phyloP scores from a whole-genome alignment of 2,329 filamentous ascomycete species.

The Falciphora oryzae region DNA sequence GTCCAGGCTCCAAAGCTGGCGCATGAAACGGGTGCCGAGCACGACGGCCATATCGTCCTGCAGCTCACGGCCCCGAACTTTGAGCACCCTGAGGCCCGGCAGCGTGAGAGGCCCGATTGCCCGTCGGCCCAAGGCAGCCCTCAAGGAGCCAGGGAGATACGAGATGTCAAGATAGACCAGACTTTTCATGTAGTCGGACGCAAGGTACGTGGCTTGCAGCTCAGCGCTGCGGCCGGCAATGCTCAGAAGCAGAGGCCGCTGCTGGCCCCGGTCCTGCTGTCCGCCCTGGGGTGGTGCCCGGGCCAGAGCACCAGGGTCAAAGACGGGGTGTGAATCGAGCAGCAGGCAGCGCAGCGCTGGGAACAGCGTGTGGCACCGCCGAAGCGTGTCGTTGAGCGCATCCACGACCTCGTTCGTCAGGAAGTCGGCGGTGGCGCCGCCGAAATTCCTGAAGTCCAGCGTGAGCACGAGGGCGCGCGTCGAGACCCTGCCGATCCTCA shows the following conservation, averaged over 20 bases:
- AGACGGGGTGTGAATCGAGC: slow-evolving; percentile 39
- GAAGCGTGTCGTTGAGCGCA: slow-evolving; percentile 35
- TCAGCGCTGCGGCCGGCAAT: slow-evolving; percentile 34
- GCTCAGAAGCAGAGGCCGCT: slow-evolving; percentile 37
- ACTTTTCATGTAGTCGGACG: slow-evolving; percentile 27
- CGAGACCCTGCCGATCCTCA: slow-evolving; percentile 32
- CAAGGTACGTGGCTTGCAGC: slow-evolving; percentile 36
- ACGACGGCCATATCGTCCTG: slow-evolving; percentile 31
- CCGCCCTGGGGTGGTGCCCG: slow-evolving; percentile 5
- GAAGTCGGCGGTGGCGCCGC: slow-evolving; percentile 33
- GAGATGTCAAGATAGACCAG: slow-evolving; percentile 51
- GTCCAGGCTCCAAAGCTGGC: slow-evolving; percentile 52
- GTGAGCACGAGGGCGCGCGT: slow-evolving; percentile 31
- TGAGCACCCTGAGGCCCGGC: slow-evolving; percentile 45
- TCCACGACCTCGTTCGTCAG: slow-evolving; percentile 31
- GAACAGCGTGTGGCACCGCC: slow-evolving; percentile 31
- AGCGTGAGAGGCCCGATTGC: slow-evolving; percentile 26
- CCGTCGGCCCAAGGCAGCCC: slow-evolving; percentile 25
- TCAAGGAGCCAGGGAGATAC: slow-evolving; percentile 38
- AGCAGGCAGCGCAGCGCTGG: slow-evolving; percentile 41
- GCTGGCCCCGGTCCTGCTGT: slow-evolving; percentile 4
- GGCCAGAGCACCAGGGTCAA: slow-evolving; percentile 34
- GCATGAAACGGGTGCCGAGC: slow-evolving; percentile 28
- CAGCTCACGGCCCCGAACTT: slow-evolving; percentile 40
- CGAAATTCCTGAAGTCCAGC: slow-evolving; percentile 43